Evolutionary conservation across 768 basidiomycete genomes (phyloP).

Genomic region (Crepidotus variabilis): DNA sequence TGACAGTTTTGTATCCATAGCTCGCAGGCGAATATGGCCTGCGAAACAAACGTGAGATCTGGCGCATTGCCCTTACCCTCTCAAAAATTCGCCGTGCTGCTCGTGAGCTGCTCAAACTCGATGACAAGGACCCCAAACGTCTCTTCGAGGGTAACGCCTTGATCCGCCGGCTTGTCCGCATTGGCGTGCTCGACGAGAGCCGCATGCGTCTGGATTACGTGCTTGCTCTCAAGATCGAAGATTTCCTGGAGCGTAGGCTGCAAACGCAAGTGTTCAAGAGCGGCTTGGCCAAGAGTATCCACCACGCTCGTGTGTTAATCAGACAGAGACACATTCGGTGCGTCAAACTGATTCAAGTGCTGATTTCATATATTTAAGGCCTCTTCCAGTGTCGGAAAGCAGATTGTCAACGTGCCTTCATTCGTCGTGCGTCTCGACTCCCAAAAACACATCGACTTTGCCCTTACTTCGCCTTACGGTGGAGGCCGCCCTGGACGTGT

Average conservation of each 20-base stretch:
- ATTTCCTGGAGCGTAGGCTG: constrained; percentile 98
- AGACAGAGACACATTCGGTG: constrained; percentile 98
- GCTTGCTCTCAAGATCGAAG: constrained; percentile 97
- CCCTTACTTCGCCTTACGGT: constrained; percentile 93
- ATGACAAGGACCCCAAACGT: constrained; percentile 98
- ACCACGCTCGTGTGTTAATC: constrained; percentile 98
- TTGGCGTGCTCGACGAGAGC: constrained; percentile 98
- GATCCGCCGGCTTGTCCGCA: constrained; percentile 94
- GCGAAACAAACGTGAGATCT: constrained; percentile 99
- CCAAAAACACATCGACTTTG: constrained; percentile 99
- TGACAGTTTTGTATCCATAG: constrained; percentile 34
- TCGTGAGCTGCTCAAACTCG: constrained; percentile 99
- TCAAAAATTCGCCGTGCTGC: constrained; percentile 99
- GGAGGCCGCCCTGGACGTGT: constrained; percentile 93
- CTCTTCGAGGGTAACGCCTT: constrained; percentile 99
- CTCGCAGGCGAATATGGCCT: constrained; percentile 99
- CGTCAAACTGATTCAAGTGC: constrained; percentile 20
- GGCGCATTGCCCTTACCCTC: constrained; percentile 96
- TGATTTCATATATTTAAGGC: constrained; percentile 1
- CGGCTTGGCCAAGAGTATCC: constrained; percentile 96
- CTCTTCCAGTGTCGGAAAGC: constrained; percentile 82
- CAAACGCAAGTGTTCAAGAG: constrained; percentile 99
- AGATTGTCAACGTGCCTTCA: constrained; percentile 98
- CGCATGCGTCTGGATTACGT: constrained; percentile 99
- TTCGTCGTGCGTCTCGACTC: constrained; percentile 99